Evolutionary conservation across 371 early-diverging fungal species (phyloP).

Genomic region (Dentiscutata heterogama): DNA sequence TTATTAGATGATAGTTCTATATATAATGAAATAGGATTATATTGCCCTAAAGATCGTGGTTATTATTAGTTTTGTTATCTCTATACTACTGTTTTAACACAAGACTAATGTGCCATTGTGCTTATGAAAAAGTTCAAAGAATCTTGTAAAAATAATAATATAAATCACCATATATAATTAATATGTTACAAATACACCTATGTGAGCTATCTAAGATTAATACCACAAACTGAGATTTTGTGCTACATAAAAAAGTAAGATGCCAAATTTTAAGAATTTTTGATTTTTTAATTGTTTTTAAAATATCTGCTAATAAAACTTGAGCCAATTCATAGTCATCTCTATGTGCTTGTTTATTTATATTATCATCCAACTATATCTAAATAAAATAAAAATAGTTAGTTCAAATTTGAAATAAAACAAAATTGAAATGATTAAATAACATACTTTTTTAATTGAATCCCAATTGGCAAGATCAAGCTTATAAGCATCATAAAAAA

Average conservation of each 20-base stretch:
- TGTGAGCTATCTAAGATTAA: not conserved
- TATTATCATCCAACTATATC: not conserved
- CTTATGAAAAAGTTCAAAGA: not conserved
- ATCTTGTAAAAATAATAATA: slow-evolving; percentile 9
- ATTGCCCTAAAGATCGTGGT: no score
- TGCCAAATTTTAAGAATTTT: not conserved
- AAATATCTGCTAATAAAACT: not conserved
- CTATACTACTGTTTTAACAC: not conserved
- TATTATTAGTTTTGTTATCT: no score
- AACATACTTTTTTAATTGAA: no score
- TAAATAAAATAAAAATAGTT: not conserved
- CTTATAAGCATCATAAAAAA: no score
- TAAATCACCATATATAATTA: not conserved
- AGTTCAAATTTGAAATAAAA: no score
- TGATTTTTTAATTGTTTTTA: not conserved
- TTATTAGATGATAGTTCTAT: not conserved
- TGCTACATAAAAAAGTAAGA: not conserved
- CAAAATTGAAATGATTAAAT: no score
- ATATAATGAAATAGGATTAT: no score
- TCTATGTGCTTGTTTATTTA: not conserved
- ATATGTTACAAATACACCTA: not conserved
- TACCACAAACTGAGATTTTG: not conserved
- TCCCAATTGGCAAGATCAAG: no score
- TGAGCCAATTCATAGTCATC: not conserved
- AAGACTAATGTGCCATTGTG: not conserved